Evolutionary conservation across 129 eudicot genomes (phyloP), one percentile per base, ranked within the genome.

Genomic region (Tagetes patula): DNA sequence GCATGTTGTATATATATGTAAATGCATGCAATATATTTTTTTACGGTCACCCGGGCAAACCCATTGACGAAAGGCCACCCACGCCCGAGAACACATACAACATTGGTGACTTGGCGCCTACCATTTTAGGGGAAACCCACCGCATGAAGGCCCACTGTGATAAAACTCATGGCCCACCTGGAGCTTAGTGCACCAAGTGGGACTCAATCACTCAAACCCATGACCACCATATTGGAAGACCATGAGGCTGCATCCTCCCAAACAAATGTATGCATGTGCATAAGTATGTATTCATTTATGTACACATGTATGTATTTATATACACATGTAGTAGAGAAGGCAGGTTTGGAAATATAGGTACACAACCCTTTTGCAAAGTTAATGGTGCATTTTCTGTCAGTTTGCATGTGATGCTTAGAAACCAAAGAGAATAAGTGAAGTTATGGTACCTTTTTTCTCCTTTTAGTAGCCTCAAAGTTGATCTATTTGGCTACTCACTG

Each of bases 381-480:
- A 48, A 69, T 36, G 5, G 4, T 50, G 13, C 5, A 12, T 62
- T 62, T 62, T 8, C 31, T 37, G 36, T 34, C 46, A 12, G 3
- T 62, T 12, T 62, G 31, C 67, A 62, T 13, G 2, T 12, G 14
- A 36, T 32, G n/a, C 48, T 52, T 14, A 13, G 34, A 38, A 70
- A 34, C 27, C 34, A 36, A 9, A 14, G 20, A 54, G 27, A 71
- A 40, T 56, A 31, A 41, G 38, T 54, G 66, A 54, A 38, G 39
- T 27, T 49, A 38, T 27, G 40, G 41, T 32, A 32, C 65, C 30
- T 54, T 27, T 20, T 54, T 3, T 10, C 33, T 33, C 41, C 65
- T 58, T 58, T 58, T 58, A 58, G 14, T 58, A 58, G 64, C 64
- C 64, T 58, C 40, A 31, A 58, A 58, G 64, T 31, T 58, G 64